Evolutionary conservation across 768 basidiomycete genomes (phyloP).

Genomic region (Mycena vulgaris): DNA sequence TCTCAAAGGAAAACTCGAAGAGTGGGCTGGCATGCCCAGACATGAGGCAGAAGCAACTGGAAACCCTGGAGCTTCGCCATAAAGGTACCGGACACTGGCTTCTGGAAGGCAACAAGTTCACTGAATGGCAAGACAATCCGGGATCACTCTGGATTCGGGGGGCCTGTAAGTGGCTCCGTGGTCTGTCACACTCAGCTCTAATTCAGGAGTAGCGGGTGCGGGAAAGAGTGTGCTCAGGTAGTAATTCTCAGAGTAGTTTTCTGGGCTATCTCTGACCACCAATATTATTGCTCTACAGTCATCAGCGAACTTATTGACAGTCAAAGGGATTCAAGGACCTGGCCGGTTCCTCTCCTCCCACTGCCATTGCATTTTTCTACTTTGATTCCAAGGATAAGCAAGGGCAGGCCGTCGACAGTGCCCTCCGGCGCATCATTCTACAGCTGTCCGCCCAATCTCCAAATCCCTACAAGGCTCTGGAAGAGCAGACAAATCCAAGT

Average conservation of each 20-base stretch:
- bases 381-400: no score
- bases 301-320: neutral
- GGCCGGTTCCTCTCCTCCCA: neutral
- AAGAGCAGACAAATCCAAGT: no score
- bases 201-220: neutral
- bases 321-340: neutral
- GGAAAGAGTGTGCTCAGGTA: slow-evolving; percentile 16
- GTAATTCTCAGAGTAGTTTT: neutral
- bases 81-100: slow-evolving; percentile 3
- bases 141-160: no score
- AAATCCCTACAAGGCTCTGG: no score
- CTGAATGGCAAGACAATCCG: slow-evolving; percentile 6
- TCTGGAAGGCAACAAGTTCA: neutral
- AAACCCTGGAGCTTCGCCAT: neutral
- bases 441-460: no score
- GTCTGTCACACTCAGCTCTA: neutral
- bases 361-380: neutral
- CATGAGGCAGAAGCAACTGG: neutral
- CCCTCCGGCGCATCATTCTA: no score
- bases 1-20: no score
- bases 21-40: no score
- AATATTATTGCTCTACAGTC: neutral
- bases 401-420: no score
- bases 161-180: neutral
- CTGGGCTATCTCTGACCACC: neutral